phyloP scores from a whole-genome alignment of 441 rosid genomes.

The Corymbia calophylla region DNA sequence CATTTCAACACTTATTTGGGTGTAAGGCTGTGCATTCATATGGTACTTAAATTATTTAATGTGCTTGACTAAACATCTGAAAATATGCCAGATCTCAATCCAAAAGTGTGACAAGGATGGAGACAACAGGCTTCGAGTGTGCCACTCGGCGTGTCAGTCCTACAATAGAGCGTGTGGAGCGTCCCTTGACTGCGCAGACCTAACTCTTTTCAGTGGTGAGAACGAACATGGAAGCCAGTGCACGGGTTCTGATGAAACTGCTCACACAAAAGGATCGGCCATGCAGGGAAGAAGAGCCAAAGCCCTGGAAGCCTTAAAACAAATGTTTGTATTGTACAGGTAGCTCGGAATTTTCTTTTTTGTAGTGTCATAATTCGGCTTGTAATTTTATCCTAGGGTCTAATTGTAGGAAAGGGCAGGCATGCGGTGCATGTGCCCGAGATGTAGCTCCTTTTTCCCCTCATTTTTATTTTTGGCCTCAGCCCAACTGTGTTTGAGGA shows the following conservation, averaged over 20 bases:
- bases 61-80: neutral
- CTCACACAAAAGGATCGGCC: constrained; percentile 1
- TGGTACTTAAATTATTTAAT: neutral
- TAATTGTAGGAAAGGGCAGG: constrained; percentile 36
- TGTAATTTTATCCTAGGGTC: constrained; percentile 39
- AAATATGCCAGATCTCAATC: constrained; percentile 71
- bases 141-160: constrained; percentile 90
- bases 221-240: constrained; percentile 79
- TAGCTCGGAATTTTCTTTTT: constrained; percentile 19
- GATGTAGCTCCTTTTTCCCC: constrained; percentile 22
- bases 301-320: constrained; percentile 30
- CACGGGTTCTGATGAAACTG: constrained; percentile 71
- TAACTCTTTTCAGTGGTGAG: constrained; percentile 83
- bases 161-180: constrained; percentile 95
- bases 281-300: constrained; percentile 31
- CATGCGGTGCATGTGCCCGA: constrained; percentile 12
- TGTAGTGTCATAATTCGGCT: constrained; percentile 4
- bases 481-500: constrained; percentile 10
- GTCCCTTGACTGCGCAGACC: constrained; percentile 91
- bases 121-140: constrained; percentile 90
- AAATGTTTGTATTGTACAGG: constrained; percentile 59
- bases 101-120: constrained; percentile 92
- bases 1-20: neutral
- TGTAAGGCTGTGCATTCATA: neutral
- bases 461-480: constrained; percentile 1